A percentile compares a stretch with the other conserved stretches of the same genome.
Evolutionary conservation across 306 rosid species (phyloP).

Genomic region (Quillaja saponaria): DNA sequence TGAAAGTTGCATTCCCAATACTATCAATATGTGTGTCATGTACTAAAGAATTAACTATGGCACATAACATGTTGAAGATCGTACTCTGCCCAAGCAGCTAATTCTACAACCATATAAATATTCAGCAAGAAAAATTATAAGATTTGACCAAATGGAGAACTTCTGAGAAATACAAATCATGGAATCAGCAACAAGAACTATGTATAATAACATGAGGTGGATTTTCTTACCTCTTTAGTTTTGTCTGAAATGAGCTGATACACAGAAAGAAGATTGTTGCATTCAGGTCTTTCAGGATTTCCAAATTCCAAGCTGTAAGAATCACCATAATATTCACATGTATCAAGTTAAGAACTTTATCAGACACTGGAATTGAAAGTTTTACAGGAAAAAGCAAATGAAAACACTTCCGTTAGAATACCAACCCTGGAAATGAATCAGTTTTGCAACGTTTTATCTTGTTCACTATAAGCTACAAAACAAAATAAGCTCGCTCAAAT

Average conservation of each 20-base stretch:
- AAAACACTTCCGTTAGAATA: constrained; percentile 23
- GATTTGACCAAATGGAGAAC: too few species aligned
- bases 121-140: too few species aligned
- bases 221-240: constrained; percentile 72
- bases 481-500: constrained; percentile 35
- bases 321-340: constrained; percentile 31
- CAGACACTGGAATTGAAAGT: constrained; percentile 21
- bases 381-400: constrained; percentile 7
- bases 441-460: constrained; percentile 99
- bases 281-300: constrained; percentile 95
- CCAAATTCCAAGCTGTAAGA: constrained; percentile 77
- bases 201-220: background rate
- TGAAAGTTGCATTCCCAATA: too few species aligned
- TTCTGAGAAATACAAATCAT: too few species aligned
- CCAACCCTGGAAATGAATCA: constrained; percentile 82
- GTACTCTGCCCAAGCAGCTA: too few species aligned
- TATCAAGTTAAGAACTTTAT: constrained; percentile 14
- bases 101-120: too few species aligned
- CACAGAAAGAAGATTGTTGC: constrained; percentile 89
- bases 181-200: background rate
- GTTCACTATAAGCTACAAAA: constrained; percentile 76
- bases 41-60: too few species aligned
- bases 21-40: too few species aligned
- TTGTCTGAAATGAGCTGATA: constrained; percentile 77
- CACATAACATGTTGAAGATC: too few species aligned